These are phyloP conservation scores for Abrus pulchellus DNA, from an alignment of 306 rosid genomes.

Conservation along the genomic window DNA sequence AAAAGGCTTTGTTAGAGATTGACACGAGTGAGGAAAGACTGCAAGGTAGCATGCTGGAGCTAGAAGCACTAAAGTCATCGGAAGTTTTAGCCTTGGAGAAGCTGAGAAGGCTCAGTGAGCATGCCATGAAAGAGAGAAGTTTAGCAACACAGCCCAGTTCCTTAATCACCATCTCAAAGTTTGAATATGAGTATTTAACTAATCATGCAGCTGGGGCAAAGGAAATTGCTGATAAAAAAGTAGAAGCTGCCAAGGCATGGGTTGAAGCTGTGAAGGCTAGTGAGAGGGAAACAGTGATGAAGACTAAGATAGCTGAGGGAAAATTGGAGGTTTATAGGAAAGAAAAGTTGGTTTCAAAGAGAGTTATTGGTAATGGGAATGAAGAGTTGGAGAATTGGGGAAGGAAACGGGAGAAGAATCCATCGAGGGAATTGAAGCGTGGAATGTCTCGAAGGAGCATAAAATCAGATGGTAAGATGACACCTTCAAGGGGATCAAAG, in stretches of 20 bases:
- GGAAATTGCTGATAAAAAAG: constrained; percentile 3
- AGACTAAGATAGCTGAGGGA: neutral
- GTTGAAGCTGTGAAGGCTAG: neutral
- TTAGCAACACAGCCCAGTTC: neutral
- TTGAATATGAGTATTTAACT: constrained; percentile 19
- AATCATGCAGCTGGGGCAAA: constrained; percentile 26
- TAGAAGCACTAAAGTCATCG: neutral
- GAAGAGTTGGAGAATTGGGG: neutral
- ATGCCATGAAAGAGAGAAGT: constrained; percentile 21
- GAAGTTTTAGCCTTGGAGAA: constrained; percentile 7
- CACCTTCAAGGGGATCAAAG: constrained; percentile 1
- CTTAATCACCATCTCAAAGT: neutral
- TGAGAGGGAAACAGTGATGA: constrained; percentile 22
- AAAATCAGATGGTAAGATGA: neutral
- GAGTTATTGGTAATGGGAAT: neutral
- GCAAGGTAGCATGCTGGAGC: neutral
- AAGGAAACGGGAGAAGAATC: neutral
- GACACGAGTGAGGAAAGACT: neutral
- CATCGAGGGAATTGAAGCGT: constrained; percentile 2
- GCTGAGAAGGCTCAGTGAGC: neutral
- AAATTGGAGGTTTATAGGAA: neutral
- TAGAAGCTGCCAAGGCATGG: constrained; percentile 20
- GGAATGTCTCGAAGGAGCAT: neutral
- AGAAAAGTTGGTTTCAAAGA: constrained; percentile 1
- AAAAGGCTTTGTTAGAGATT: neutral